Evolutionary conservation across 768 basidiomycete genomes (phyloP), one percentile per base, ranked within the genome.

Genomic region (Termitomyces sp.): DNA sequence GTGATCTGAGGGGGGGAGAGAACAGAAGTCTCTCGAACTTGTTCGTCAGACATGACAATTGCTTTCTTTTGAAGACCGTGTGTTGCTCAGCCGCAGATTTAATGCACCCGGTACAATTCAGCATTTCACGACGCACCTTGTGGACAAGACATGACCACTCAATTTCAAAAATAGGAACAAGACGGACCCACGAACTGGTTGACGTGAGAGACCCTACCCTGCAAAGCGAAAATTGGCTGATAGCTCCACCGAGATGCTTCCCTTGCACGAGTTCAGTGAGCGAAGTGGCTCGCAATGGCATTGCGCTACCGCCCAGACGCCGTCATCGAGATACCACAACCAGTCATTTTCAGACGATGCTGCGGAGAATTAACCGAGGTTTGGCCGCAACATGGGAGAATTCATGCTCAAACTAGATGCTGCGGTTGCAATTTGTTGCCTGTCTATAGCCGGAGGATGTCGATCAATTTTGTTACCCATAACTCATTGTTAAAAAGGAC

Each of bases 381-480:
- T 53, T 25, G 5, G 34, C 41, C 53, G n/a, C 10, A 21, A 50
- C 35, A 50, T 51, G 53, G 17, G 40, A 54, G 35, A 54, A 4
- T 9, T 46, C 9, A n/a, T 37, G n/a, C 53, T 27, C 17, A 37
- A 28, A 27, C 25, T n/a, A 23, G 46, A 46, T 23, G 23, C 17
- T 23, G 45, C 53, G 53, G 53, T 23, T 54, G 44, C 53, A 44
- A 45, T 54, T 40, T 23, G 8, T 17, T 52, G 37, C 50, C 40
- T 12, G 23, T 16, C 16, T 21, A 21, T 16, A 19, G 25, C 32
- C 41, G 10, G 4, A 34, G 21, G 42, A 30, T 14, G 17, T 41
- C 30, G 32, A 42, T 21, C 28, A 23, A 34, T 19, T 43, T 19
- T 7, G 4, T 14, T 14, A 21, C 40, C 23, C 42, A 16, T 19